Evolutionary conservation across 352 stramenopile species (phyloP).

Genomic region (Pythium dissotocum): DNA sequence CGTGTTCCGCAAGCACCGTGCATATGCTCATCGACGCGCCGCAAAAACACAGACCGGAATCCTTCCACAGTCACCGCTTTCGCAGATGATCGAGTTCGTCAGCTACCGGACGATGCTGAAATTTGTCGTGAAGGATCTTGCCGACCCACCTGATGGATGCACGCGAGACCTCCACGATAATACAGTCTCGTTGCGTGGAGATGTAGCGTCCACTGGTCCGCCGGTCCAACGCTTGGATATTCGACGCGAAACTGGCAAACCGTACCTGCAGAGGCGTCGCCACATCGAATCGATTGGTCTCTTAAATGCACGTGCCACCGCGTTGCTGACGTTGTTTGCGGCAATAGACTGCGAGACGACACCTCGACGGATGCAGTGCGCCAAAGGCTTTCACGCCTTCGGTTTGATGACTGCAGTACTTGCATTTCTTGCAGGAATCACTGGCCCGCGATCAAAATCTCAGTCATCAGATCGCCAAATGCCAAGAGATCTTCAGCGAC

Average conservation of each 20-base stretch:
- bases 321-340: background rate
- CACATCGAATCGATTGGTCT: background rate
- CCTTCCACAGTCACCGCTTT: background rate
- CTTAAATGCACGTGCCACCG: background rate
- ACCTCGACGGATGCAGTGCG: background rate
- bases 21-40: background rate
- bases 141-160: background rate
- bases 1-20: conserved; percentile 17
- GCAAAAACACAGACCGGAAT: background rate
- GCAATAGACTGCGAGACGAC: background rate
- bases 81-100: background rate
- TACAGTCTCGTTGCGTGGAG: too few species aligned
- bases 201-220: background rate
- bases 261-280: background rate
- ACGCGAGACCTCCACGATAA: too few species aligned
- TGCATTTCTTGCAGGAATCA: background rate
- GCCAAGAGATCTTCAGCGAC: background rate
- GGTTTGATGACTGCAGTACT: background rate
- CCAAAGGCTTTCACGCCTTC: background rate
- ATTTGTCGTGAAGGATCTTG: background rate
- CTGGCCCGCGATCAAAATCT: background rate
- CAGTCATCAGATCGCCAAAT: background rate
- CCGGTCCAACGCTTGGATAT: background rate
- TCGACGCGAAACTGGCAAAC: background rate
- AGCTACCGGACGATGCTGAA: background rate